phyloP scores from a whole-genome alignment of 495 filamentous ascomycete genomes.

The Penicillium arizonense region DNA sequence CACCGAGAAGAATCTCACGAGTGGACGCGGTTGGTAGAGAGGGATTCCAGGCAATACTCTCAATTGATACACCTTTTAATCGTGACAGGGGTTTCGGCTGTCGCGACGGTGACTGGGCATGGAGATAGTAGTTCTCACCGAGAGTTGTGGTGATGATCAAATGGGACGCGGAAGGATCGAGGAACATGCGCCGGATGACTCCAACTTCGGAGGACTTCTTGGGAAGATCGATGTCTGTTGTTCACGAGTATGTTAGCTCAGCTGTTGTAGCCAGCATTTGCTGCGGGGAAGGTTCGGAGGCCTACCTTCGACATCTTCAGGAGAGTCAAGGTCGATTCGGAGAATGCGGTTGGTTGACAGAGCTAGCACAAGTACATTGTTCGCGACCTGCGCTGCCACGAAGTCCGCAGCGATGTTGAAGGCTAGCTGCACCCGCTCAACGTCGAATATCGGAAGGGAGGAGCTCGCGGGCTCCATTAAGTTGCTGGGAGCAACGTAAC shows the following conservation, averaged over 20 bases:
- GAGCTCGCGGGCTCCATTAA: constrained; percentile 58
- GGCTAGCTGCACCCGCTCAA: constrained; percentile 85
- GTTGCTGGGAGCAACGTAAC: constrained; percentile 54
- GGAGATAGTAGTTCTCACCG: constrained; percentile 96
- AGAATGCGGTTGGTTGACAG: constrained; percentile 85
- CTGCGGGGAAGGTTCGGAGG: constrained; percentile 8
- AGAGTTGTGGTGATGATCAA: constrained; percentile 86
- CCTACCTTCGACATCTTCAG: constrained; percentile 91
- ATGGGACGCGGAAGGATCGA: constrained; percentile 95
- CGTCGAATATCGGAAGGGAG: constrained; percentile 82
- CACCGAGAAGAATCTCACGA: constrained; percentile 89
- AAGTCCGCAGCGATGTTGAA: constrained; percentile 92
- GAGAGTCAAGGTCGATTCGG: constrained; percentile 88
- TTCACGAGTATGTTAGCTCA: constrained; percentile 15
- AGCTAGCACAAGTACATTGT: constrained; percentile 92
- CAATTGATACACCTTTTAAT: constrained; percentile 81
- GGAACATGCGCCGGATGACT: constrained; percentile 90
- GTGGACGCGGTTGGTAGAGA: constrained; percentile 95
- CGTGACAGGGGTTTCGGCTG: constrained; percentile 79
- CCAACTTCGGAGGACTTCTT: constrained; percentile 89
- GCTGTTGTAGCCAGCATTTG: constrained; percentile 13
- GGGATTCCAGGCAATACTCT: constrained; percentile 92
- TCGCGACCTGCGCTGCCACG: constrained; percentile 92
- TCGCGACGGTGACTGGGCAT: constrained; percentile 73
- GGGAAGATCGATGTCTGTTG: constrained; percentile 89